Base-by-base conservation (phyloP, 208 protist species). In the Leishmania amazonensis region DNA sequence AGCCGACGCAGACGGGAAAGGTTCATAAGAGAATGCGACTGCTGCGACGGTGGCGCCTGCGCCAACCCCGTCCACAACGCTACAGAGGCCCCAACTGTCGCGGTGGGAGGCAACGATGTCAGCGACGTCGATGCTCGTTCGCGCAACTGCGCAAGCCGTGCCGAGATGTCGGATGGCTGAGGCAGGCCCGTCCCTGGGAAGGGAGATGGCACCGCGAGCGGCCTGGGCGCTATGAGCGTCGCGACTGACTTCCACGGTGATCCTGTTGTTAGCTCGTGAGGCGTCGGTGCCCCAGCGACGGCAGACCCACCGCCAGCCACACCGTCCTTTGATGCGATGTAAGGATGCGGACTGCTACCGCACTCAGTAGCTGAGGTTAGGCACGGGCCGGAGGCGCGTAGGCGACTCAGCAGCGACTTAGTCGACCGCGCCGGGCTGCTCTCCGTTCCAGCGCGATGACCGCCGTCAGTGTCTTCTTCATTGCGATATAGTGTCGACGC, bases 61-160 rank as follows among this genome's bases (percentile, higher is more conserved):
- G 57, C 51, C 54, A n/a, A 35, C 28, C 1, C 70, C 6, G 49
- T 28, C 24, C 58, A 38, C 40, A 53, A 47, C 31, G 64, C 58
- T n/a, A 57, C 19, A 35, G 77, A 54, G 62, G 71, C 6, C 49
- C 9, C 45, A 3, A 35, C 17, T n/a, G 11, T 40, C n/a, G 9
- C 38, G 51, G 6, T 6, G 38, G 35, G 40, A 28, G n/a, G 31
- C 28, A 75, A 45, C 64, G 65, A 35, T 17, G 80, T 15, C 7
- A 21, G 19, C n/a, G 51, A 57, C 13, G 65, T 51, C 2, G 75
- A 58, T 8, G 74, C 74, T 17, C 75, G 68, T 73, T 72, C 76
- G 5, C 81, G 81, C 68, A 84, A 58, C 76, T 71, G 17, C 15
- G 76, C 42, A 31, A 84, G 76, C 4, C 75, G 54, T 24, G 45